A percentile compares a stretch with the other conserved stretches of the same genome.
Evolutionary conservation across 139 green algal genomes (phyloP).

Genomic region (Zygnema cylindricum): DNA sequence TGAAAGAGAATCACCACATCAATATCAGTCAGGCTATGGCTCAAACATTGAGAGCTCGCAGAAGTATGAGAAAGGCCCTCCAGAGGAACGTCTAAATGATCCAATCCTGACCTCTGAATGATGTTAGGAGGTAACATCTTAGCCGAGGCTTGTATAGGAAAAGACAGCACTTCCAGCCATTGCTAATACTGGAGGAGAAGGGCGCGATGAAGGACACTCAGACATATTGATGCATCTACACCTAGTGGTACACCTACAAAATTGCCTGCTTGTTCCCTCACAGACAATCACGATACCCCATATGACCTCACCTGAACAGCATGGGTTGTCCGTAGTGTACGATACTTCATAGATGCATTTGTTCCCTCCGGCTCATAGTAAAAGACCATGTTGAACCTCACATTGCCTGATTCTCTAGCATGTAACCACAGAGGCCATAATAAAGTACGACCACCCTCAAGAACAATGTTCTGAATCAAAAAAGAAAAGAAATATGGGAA

Average conservation of each 20-base stretch:
- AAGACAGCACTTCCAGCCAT: no score
- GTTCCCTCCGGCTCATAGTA: conserved; percentile 41
- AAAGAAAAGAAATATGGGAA: no score
- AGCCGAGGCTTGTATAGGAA: no score
- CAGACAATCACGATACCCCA: background rate
- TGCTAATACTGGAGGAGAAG: conserved; percentile 1
- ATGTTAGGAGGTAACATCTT: no score
- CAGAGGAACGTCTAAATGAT: no score
- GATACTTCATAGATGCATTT: conserved; percentile 13
- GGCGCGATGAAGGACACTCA: background rate
- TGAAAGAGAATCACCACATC: no score
- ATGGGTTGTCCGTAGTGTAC: conserved; percentile 7
- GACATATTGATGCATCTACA: background rate
- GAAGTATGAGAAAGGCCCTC: no score
- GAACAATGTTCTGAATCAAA: conserved; percentile 8
- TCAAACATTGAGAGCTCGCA: no score
- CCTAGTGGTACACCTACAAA: background rate
- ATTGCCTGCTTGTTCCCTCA: background rate
- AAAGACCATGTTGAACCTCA: conserved; percentile 45
- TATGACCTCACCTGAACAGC: conserved; percentile 1
- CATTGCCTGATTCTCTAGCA: background rate
- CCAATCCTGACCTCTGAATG: no score
- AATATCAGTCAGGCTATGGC: no score
- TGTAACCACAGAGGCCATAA: conserved; percentile 59
- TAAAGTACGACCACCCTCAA: conserved; percentile 47